Evolutionary conservation across 2,329 filamentous ascomycete species (phyloP).

Genomic region (Epichloe coenophiala): DNA sequence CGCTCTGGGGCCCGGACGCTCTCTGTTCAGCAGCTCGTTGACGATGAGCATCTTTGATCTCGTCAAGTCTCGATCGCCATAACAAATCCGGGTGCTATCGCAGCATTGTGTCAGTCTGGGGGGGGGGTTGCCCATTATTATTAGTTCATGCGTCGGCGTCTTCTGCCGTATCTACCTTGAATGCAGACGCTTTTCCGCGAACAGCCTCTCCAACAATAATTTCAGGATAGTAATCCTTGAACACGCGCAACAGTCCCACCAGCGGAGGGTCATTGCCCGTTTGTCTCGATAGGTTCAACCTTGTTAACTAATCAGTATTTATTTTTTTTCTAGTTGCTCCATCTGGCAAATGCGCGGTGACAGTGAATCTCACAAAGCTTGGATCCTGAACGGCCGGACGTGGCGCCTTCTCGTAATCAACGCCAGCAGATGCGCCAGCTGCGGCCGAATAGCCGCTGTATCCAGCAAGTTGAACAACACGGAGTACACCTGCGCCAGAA

Average conservation of each 20-base stretch:
- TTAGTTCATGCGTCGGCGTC: background rate
- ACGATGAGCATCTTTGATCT: slow-evolving; percentile 48
- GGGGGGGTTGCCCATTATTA: too few relatives aligned
- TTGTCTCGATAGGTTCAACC: slow-evolving; percentile 43
- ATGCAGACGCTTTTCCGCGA: slow-evolving; percentile 45
- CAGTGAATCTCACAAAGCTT: slow-evolving; percentile 43
- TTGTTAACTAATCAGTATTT: slow-evolving; percentile 23
- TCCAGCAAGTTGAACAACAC: slow-evolving; percentile 73
- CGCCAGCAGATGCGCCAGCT: slow-evolving; percentile 65
- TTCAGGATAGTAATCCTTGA: slow-evolving; percentile 83
- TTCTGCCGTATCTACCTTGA: slow-evolving; percentile 31
- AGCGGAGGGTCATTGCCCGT: slow-evolving; percentile 61
- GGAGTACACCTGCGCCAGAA: slow-evolving; percentile 57
- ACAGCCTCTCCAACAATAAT: slow-evolving; percentile 64
- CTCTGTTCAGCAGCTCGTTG: slow-evolving; percentile 31
- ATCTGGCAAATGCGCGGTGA: slow-evolving; percentile 1
- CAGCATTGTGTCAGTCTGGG: slow-evolving; percentile 6
- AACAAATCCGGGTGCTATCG: slow-evolving; percentile 56
- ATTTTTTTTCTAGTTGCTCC: background rate
- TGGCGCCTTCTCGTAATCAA: slow-evolving; percentile 69
- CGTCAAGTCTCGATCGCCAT: slow-evolving; percentile 56
- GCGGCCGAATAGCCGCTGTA: slow-evolving; percentile 57
- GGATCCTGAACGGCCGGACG: slow-evolving; percentile 72
- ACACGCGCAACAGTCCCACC: slow-evolving; percentile 63
- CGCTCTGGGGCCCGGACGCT: slow-evolving; percentile 22